Conservation (phyloP, 1,139 yeast genomes). For the Torulaspora globosa region DNA sequence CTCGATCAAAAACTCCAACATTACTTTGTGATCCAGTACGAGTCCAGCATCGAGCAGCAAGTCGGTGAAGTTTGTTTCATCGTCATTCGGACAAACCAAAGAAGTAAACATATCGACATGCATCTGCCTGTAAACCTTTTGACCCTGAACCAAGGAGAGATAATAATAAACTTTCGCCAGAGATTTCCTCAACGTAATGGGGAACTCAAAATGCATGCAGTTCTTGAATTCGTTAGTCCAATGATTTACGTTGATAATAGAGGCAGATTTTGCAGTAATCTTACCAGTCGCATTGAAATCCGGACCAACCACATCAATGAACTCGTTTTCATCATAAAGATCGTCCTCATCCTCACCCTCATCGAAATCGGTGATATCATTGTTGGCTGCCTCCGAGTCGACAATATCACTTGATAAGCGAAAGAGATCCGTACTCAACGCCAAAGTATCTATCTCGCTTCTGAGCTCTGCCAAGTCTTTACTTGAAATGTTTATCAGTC, state of each 20-base stretch:
- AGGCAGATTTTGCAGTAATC: conserved; percentile 62
- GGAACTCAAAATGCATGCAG: conserved; percentile 81
- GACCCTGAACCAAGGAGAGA: conserved; percentile 72
- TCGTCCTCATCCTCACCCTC: conserved; percentile 45
- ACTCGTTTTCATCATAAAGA: conserved; percentile 42
- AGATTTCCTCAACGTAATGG: conserved; percentile 56
- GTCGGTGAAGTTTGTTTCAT: conserved; percentile 44
- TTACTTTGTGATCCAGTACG: conserved; percentile 50
- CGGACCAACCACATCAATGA: conserved; percentile 42
- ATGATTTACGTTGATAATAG: conserved; percentile 69
- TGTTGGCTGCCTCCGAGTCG: conserved; percentile 34
- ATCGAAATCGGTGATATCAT: conserved; percentile 42
- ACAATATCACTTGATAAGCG: conserved; percentile 28
- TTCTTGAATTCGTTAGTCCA: conserved; percentile 88
- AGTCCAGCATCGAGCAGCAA: conserved; percentile 39
- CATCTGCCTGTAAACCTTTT: conserved; percentile 55
- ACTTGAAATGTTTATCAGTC: conserved; percentile 64
- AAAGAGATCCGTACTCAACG: conserved; percentile 51
- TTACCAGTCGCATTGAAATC: conserved; percentile 52
- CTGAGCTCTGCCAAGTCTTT: conserved; percentile 48
- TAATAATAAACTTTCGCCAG: conserved; percentile 71
- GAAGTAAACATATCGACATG: conserved; percentile 63
- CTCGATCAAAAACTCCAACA: conserved; percentile 45
- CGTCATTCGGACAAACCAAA: conserved; percentile 41
- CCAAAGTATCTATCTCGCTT: conserved; percentile 48